Base-by-base conservation (phyloP, 176 grass and related monocot species). In the Carex kokanica region DNA sequence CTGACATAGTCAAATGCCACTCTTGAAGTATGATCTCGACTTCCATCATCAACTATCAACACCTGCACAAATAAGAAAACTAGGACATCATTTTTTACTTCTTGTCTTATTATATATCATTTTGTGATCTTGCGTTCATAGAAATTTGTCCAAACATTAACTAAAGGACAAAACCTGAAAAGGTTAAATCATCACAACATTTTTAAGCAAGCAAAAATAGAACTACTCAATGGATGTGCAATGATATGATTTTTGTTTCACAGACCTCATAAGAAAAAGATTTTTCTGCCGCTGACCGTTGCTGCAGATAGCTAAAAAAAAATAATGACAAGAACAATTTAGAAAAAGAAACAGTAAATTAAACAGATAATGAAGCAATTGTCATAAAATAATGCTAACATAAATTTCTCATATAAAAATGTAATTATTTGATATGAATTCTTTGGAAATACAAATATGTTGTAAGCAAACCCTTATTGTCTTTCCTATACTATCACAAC, bases 1-100 rank as follows among this genome's bases (percentile, higher is more conserved):
- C 84, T 84, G 47, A 93, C 88, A 87, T 87, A 99, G 55, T 88
- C 87, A 60, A 95, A 99, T 13, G 91, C 91, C 18, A 91, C 96
- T 87, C 91, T 91, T 20, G 93, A 95, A 13, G 96, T 99, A 18
- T 24, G 31, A 20, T 99, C 96, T 54, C 86, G 91, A 81, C 96
- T 99, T 51, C 96, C 93, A 82, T 99, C 96, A 69, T 99, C 96
- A 51, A 99, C 91, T 87, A 99, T 99, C 86, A 99, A 84, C 29
- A 95, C 89, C 93, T 98, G 55, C 18, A 79, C 53, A 85, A 80
- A 87, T 52, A 1, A 88, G 52, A 65, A 60, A 67, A 86, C 27
- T 68, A n/a, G 34, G 73, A 6, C 0, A 47, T 34, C 66, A 71
- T 27, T 5, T 78, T 15, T 15, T 32, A 59, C 5, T 38, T 3